A percentile compares a stretch with the other conserved stretches of the same genome.
Conservation (phyloP, 1,284 basidiomycete genomes). For the Pseudozyma sp. region DNA sequence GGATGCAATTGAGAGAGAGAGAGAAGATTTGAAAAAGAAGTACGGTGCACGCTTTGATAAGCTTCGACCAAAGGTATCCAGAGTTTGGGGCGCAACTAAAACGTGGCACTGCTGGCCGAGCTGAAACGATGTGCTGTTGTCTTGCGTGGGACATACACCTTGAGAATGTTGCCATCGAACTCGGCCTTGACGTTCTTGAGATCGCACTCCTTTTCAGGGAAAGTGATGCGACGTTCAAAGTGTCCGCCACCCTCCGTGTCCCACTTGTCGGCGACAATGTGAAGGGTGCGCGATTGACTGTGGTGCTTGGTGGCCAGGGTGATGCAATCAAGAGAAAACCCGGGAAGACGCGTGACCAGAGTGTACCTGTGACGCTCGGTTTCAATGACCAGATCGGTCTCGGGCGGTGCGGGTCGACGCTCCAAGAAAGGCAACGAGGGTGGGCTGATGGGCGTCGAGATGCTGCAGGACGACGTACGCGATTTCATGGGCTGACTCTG, state of each 20-base stretch:
- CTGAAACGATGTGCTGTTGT: conserved; percentile 12
- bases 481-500: conserved; percentile 26
- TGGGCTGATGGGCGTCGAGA: conserved; percentile 47
- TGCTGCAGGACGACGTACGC: conserved; percentile 44
- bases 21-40: background rate
- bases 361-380: conserved; percentile 44
- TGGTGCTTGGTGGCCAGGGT: conserved; percentile 63
- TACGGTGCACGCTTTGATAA: background rate
- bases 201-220: conserved; percentile 57
- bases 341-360: conserved; percentile 54
- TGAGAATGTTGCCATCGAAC: conserved; percentile 53
- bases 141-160: conserved; percentile 44
- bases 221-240: conserved; percentile 64
- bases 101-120: conserved; percentile 46
- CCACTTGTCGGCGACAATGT: conserved; percentile 65
- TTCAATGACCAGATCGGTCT: conserved; percentile 54
- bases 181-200: conserved; percentile 51
- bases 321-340: conserved; percentile 61
- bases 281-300: conserved; percentile 57
- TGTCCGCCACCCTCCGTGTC: conserved; percentile 53
- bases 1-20: background rate
- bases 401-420: conserved; percentile 53
- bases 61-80: conserved; percentile 65
- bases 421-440: conserved; percentile 54
- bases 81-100: conserved; percentile 69